Conservation (phyloP, 2,329 filamentous ascomycete species). For the Sporothrix protearum region DNA sequence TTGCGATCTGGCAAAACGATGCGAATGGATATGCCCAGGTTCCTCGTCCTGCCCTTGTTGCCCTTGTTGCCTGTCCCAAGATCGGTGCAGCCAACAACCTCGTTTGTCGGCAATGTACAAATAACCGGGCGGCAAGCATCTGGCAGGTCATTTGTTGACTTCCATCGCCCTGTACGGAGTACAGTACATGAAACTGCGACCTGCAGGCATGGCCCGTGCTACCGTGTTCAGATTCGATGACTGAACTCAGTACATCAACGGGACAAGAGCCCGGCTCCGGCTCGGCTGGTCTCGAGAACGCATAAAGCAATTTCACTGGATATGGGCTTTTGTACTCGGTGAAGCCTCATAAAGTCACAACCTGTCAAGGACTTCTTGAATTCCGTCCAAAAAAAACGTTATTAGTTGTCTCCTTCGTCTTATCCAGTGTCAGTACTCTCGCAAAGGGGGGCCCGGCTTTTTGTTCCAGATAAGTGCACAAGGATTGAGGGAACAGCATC, state of each 20-base stretch:
- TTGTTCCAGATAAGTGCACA: neutral
- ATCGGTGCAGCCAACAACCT: neutral
- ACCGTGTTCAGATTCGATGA: neutral
- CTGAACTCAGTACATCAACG: neutral
- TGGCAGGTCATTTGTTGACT: neutral
- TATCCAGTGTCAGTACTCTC: neutral
- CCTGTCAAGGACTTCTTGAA: neutral
- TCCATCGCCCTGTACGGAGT: neutral
- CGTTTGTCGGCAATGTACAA: neutral
- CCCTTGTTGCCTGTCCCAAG: neutral
- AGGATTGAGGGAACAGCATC: neutral
- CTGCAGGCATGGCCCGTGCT: neutral
- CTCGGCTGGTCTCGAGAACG: neutral
- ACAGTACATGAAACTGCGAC: neutral
- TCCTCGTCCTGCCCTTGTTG: neutral
- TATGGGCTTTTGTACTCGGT: neutral
- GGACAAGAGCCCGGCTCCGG: neutral
- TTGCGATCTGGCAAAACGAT: too few species aligned
- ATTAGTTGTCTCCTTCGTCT: neutral
- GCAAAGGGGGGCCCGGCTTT: too few species aligned
- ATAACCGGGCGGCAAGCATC: neutral
- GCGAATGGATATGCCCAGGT: neutral
- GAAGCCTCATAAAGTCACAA: neutral
- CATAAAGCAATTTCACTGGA: neutral
- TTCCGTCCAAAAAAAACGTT: neutral